Conservation (phyloP, 305 asterid genomes). For the Fraxinus albicans region DNA sequence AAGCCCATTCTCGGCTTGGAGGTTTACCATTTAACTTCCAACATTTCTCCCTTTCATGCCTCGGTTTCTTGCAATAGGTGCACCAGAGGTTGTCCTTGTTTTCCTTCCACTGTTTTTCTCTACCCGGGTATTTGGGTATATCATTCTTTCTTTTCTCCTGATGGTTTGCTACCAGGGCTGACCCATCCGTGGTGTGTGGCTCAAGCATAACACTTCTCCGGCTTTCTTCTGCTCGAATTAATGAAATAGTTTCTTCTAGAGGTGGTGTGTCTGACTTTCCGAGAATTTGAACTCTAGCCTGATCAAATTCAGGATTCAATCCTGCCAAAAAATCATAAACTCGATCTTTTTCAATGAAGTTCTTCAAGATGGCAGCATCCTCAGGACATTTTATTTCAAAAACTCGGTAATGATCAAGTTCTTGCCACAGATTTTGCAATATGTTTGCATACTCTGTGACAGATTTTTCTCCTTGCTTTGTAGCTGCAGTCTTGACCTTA, state of each 20-base stretch:
- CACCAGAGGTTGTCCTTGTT: background rate
- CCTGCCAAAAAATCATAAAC: background rate
- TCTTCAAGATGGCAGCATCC: background rate
- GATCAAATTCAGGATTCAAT: background rate
- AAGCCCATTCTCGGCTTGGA: background rate
- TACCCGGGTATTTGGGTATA: too few species aligned
- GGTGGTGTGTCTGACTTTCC: background rate
- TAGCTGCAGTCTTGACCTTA: background rate
- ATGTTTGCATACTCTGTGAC: too few species aligned
- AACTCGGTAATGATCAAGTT: background rate
- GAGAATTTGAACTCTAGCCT: background rate
- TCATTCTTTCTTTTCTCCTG: too few species aligned
- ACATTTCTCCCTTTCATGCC: background rate
- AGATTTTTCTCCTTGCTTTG: background rate
- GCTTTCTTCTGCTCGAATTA: background rate
- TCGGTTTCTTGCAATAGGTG: background rate
- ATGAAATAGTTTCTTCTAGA: background rate
- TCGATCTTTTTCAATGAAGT: background rate
- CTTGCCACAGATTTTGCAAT: background rate
- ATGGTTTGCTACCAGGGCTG: background rate
- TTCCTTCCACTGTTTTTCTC: background rate
- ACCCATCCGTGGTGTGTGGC: background rate
- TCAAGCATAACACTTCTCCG: slow-evolving; percentile 1
- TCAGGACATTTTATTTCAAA: background rate
- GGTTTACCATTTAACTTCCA: slow-evolving; percentile 6